These are phyloP conservation scores for Vaccinium vitisidaea DNA, from an alignment of 148 eudicot genomes.

Conservation along the genomic window DNA sequence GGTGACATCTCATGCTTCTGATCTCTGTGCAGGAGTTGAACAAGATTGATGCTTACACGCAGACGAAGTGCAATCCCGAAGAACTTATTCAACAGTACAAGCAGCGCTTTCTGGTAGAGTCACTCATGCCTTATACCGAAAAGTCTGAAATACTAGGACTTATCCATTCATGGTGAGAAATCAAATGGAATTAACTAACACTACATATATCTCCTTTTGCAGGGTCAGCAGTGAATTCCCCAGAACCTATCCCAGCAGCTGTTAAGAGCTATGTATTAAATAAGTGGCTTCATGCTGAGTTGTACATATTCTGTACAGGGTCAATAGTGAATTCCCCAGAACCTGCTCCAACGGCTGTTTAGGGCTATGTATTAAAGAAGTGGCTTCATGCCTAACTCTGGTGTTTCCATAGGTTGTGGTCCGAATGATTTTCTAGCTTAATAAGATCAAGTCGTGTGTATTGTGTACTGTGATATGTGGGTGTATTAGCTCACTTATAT, in stretches of 20 bases:
- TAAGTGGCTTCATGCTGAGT: constrained; percentile 1
- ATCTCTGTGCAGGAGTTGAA: constrained; percentile 48
- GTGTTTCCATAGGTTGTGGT: background rate
- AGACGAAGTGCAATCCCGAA: constrained; percentile 15
- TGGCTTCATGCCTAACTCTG: background rate
- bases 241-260: background rate
- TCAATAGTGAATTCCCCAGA: background rate
- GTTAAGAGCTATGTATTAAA: constrained; percentile 1
- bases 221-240: background rate
- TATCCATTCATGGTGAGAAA: background rate
- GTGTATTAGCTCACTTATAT: background rate
- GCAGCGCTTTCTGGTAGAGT: constrained; percentile 18
- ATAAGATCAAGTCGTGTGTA: background rate
- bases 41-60: constrained; percentile 62
- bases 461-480: background rate
- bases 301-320: background rate
- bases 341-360: background rate
- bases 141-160: background rate
- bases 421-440: background rate
- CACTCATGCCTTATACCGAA: background rate
- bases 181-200: constrained; percentile 4
- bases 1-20: background rate
- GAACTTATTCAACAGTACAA: background rate
- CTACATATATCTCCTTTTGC: background rate
- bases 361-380: constrained; percentile 9